A percentile compares a stretch with the other conserved stretches of the same genome.
phyloP scores from a whole-genome alignment of 2,329 filamentous ascomycete species.

The Phaeophleospora eucalypticola region DNA sequence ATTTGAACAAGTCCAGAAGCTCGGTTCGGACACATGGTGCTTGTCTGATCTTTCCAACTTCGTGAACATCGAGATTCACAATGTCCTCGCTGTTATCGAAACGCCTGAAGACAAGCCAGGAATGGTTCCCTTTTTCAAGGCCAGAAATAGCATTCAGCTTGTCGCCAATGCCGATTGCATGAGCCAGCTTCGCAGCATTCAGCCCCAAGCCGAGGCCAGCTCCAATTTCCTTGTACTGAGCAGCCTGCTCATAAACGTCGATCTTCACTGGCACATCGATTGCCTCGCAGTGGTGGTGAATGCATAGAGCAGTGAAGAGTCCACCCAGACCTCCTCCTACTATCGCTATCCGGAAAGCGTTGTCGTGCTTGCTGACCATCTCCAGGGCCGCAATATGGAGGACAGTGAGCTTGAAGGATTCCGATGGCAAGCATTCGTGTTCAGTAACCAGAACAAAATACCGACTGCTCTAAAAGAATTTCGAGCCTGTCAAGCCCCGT shows the following conservation, averaged over 20 bases:
- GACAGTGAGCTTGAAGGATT: no score
- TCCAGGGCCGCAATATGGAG: no score
- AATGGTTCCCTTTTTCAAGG: constrained; percentile 26
- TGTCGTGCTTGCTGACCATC: no score
- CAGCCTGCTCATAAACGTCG: constrained; percentile 36
- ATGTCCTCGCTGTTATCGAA: constrained; percentile 36
- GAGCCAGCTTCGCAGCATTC: constrained; percentile 34
- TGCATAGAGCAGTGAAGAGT: constrained; percentile 35
- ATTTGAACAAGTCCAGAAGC: constrained; percentile 27
- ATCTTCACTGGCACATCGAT: constrained; percentile 20
- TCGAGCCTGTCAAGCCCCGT: no score
- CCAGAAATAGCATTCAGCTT: constrained; percentile 31
- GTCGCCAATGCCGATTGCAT: constrained; percentile 34
- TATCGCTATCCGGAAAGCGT: constrained; percentile 32
- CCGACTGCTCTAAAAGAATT: no score
- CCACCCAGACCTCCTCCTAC: constrained; percentile 41
- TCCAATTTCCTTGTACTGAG: constrained; percentile 35
- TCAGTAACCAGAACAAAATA: no score
- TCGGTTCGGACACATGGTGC: constrained; percentile 25
- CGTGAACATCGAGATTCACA: constrained; percentile 28
- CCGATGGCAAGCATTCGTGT: no score
- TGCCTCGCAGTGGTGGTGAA: constrained; percentile 33
- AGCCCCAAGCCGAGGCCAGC: constrained; percentile 36
- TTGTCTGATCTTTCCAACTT: constrained; percentile 21
- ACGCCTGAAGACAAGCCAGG: constrained; percentile 36